A percentile compares a stretch with the other conserved stretches of the same genome.
Evolutionary conservation across 2,329 filamentous ascomycete species (phyloP).

Genomic region (Orbilia blumenaviensis): DNA sequence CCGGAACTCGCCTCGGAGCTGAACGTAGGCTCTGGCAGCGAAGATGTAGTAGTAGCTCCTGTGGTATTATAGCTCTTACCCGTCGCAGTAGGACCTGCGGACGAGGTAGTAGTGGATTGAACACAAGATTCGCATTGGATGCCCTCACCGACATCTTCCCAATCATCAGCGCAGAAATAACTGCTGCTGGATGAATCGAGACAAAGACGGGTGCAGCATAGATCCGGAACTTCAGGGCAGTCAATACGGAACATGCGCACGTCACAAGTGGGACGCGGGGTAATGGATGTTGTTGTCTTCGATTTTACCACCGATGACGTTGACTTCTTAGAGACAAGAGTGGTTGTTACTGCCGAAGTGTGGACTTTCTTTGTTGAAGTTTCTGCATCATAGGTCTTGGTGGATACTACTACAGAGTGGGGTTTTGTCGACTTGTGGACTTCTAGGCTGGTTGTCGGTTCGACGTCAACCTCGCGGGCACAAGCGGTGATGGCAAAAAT

Average conservation of each 20-base stretch:
- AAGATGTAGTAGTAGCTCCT: neutral
- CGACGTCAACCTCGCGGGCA: neutral
- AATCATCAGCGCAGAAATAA: neutral
- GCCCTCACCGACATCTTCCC: neutral
- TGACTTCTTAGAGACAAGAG: neutral
- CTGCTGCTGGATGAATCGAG: neutral
- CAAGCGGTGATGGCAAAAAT: neutral
- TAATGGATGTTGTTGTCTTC: neutral
- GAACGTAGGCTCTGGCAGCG: slow-evolving; percentile 6
- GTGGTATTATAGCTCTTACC: neutral
- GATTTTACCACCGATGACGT: too few relatives aligned
- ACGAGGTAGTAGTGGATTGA: neutral
- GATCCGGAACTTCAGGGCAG: slow-evolving; percentile 15
- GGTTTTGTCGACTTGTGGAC: neutral
- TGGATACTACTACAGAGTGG: neutral
- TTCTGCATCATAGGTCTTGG: too few relatives aligned
- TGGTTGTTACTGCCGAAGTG: too few relatives aligned
- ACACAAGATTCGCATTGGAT: slow-evolving; percentile 7
- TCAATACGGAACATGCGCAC: slow-evolving; percentile 12
- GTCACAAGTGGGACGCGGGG: slow-evolving; percentile 10
- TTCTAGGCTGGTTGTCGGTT: neutral
- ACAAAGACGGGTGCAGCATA: slow-evolving; percentile 20
- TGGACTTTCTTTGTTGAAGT: too few relatives aligned
- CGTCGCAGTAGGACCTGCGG: neutral
- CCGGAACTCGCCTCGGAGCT: neutral